phyloP scores from a whole-genome alignment of 768 basidiomycete genomes.

The Chalciporus pseudorubinellus region DNA sequence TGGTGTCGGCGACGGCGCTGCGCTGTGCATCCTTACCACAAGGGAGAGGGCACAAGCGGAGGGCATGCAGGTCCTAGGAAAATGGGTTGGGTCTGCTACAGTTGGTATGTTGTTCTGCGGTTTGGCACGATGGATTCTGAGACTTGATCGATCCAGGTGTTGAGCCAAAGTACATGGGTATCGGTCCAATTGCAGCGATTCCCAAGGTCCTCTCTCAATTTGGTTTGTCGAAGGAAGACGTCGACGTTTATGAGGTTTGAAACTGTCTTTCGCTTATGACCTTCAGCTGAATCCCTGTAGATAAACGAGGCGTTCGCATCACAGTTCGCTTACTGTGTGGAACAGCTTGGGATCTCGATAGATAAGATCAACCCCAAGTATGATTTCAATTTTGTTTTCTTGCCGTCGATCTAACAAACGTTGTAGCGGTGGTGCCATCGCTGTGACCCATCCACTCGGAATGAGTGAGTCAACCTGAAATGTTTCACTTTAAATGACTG shows the following conservation, averaged over 20 bases:
- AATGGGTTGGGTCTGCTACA: slow-evolving; percentile 75
- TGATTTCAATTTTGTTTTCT: slow-evolving; percentile 22
- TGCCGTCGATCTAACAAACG: background rate
- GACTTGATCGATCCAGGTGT: slow-evolving; percentile 46
- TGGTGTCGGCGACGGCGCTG: slow-evolving; percentile 91
- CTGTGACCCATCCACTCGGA: slow-evolving; percentile 77
- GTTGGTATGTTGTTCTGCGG: slow-evolving; percentile 51
- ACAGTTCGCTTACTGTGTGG: slow-evolving; percentile 90
- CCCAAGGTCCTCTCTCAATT: slow-evolving; percentile 61
- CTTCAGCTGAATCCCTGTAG: slow-evolving; percentile 34
- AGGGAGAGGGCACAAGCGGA: slow-evolving; percentile 72
- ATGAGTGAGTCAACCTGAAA: slow-evolving; percentile 57
- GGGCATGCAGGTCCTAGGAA: slow-evolving; percentile 77
- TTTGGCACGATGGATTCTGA: background rate
- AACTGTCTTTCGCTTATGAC: background rate
- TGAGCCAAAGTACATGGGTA: slow-evolving; percentile 76
- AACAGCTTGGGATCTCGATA: slow-evolving; percentile 71
- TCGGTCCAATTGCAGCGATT: slow-evolving; percentile 69
- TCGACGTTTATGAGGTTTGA: slow-evolving; percentile 72
- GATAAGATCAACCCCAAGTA: slow-evolving; percentile 86
- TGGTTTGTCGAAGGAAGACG: slow-evolving; percentile 66
- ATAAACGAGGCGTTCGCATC: slow-evolving; percentile 92
- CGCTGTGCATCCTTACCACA: slow-evolving; percentile 78
- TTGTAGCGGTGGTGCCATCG: slow-evolving; percentile 79
- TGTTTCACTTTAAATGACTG: slow-evolving; percentile 10